These are phyloP conservation scores for Syncephalastrum racemosum DNA, from an alignment of 371 early-diverging fungal species.

Conservation along the genomic window DNA sequence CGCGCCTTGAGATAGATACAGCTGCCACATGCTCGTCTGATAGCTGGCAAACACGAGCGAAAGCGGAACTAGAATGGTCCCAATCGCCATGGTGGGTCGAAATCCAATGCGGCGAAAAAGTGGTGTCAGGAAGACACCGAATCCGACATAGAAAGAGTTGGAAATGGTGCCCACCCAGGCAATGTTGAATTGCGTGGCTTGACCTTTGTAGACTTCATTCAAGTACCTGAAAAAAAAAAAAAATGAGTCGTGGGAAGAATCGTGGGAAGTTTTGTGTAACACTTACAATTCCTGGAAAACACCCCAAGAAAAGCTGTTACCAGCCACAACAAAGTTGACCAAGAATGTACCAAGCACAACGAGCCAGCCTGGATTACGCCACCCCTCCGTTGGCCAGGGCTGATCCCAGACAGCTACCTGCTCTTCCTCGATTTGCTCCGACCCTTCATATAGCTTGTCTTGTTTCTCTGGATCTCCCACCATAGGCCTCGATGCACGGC, in stretches of 20 bases:
- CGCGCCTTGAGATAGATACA: constrained; percentile 65
- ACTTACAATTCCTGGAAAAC: constrained; percentile 20
- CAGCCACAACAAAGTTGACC: constrained; percentile 22
- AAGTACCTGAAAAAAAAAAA: constrained; percentile 9
- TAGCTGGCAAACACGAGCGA: constrained; percentile 43
- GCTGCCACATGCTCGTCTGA: constrained; percentile 39
- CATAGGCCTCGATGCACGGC: too few relatives aligned
- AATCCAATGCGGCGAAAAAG: constrained; percentile 51
- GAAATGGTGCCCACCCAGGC: constrained; percentile 20
- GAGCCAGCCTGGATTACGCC: constrained; percentile 27
- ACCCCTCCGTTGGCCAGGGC: constrained; percentile 27
- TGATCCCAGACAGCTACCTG: constrained; percentile 14
- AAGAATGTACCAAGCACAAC: constrained; percentile 17
- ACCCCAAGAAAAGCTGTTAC: constrained; percentile 22
- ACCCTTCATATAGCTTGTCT: too few relatives aligned
- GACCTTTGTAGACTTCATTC: constrained; percentile 19
- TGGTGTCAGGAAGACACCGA: constrained; percentile 45
- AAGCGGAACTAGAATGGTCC: constrained; percentile 29
- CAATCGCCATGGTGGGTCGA: constrained; percentile 49
- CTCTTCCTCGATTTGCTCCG: constrained; percentile 1
- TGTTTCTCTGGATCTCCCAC: too few relatives aligned
- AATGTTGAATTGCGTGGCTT: constrained; percentile 22
- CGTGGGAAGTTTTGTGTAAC: neutral
- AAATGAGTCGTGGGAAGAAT: neutral
- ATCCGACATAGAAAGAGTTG: constrained; percentile 7